Evolutionary conservation across 805 yeast species (phyloP).

Genomic region (Zygotorulaspora chibaensis): DNA sequence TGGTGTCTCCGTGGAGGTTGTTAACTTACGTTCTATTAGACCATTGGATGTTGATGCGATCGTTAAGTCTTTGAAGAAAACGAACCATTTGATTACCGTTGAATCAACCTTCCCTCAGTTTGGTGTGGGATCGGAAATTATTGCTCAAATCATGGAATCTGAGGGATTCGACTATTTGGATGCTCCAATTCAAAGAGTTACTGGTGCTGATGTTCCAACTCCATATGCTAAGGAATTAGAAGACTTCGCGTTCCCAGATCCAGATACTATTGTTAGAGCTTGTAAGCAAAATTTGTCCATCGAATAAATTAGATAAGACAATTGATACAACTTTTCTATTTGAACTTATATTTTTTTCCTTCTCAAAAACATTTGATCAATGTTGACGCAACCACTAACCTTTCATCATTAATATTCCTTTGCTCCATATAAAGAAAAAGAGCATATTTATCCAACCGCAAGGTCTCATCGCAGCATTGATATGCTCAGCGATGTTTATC

Average conservation of each 20-base stretch:
- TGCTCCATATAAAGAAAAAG: not conserved
- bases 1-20: conserved; percentile 87
- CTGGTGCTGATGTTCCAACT: conserved; percentile 99
- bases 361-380: not conserved
- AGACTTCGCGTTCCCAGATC: conserved; percentile 98
- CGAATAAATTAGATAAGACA: conserved; percentile 33
- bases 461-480: not conserved
- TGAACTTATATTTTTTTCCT: conserved; percentile 1
- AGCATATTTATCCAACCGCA: not conserved
- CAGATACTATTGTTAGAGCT: conserved; percentile 84
- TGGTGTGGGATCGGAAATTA: conserved; percentile 97
- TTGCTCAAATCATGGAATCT: conserved; percentile 96
- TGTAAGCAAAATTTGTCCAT: conserved; percentile 73
- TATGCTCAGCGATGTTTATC: not conserved
- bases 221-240: conserved; percentile 96
- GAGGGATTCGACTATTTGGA: conserved; percentile 98
- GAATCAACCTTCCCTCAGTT: conserved; percentile 98
- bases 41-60: conserved; percentile 90
- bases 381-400: not conserved
- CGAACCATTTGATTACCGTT: conserved; percentile 91
- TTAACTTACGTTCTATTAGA: conserved; percentile 94
- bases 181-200: conserved; percentile 97
- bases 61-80: conserved; percentile 86
- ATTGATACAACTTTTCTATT: not conserved
- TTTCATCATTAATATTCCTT: not conserved